Percentiles rank a stretch among this genome's conserved stretches.
Conservation (phyloP, 1,284 basidiomycete species). For the Heterobasidion parviporum region DNA sequence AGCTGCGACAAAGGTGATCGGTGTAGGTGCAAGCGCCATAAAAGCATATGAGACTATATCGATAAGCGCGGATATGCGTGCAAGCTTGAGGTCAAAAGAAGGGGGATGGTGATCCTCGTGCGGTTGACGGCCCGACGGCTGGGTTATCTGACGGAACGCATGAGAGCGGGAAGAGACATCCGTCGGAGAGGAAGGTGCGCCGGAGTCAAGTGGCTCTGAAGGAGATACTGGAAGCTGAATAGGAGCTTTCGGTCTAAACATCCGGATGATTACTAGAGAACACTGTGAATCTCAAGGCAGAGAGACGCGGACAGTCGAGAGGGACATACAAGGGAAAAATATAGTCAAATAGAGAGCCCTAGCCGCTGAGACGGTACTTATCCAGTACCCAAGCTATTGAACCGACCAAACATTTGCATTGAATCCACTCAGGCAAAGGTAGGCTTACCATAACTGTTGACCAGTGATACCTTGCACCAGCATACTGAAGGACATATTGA, state of each 20-base stretch:
- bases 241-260: constrained; percentile 35
- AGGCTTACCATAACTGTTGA: constrained; percentile 51
- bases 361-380: constrained; percentile 51
- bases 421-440: background rate
- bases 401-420: background rate
- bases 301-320: background rate
- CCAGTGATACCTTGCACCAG: constrained; percentile 63
- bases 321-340: constrained; percentile 53
- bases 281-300: constrained; percentile 1
- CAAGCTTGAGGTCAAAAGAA: constrained; percentile 55
- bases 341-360: constrained; percentile 56
- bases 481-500: constrained; percentile 64
- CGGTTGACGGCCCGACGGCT: constrained; percentile 1
- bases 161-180: constrained; percentile 4
- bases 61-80: constrained; percentile 46
- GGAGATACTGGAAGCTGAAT: constrained; percentile 24
- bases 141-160: constrained; percentile 1
- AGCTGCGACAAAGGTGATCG: constrained; percentile 36
- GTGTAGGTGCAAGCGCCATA: constrained; percentile 37
- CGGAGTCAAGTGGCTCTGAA: constrained; percentile 23
- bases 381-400: constrained; percentile 65
- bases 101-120: constrained; percentile 24
- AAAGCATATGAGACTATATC: constrained; percentile 49
- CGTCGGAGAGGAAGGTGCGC: constrained; percentile 10
- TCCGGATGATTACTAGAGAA: constrained; percentile 43